Percentiles rank a stretch among this genome's conserved stretches.
Evolutionary conservation across 2,329 filamentous ascomycete genomes (phyloP).

Genomic region (Penicillium hesseltinei): DNA sequence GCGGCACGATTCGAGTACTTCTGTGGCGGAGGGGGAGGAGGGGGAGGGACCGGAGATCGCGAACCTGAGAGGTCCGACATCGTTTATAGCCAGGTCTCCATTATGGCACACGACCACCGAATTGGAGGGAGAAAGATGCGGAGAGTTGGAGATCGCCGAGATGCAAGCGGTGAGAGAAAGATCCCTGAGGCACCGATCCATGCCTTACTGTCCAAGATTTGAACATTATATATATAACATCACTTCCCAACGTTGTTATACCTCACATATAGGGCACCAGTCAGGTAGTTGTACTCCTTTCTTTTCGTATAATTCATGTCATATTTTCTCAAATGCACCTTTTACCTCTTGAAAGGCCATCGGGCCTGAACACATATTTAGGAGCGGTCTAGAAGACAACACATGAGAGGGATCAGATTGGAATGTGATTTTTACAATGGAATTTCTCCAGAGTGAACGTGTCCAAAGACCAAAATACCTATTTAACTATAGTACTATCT

Average conservation of each 20-base stretch:
- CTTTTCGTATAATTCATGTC: not conserved
- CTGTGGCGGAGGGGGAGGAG: slow-evolving; percentile 37
- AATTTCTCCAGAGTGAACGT: not conserved
- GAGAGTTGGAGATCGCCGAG: slow-evolving; percentile 5
- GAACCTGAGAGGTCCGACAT: slow-evolving; percentile 30
- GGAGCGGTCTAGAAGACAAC: slow-evolving; percentile 14
- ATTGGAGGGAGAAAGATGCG: slow-evolving; percentile 13
- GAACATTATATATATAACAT: not conserved
- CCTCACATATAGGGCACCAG: not conserved
- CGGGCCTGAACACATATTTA: slow-evolving; percentile 10
- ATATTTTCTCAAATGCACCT: not conserved
- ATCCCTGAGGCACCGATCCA: slow-evolving; percentile 7
- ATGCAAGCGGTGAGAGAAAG: slow-evolving; percentile 7
- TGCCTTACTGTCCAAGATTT: not conserved
- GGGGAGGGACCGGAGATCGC: slow-evolving; percentile 34
- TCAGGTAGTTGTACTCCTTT: not conserved
- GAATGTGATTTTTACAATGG: not conserved
- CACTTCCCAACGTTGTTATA: not conserved
- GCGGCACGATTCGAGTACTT: slow-evolving; percentile 47
- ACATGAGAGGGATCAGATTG: slow-evolving; percentile 10
- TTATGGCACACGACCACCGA: slow-evolving; percentile 29
- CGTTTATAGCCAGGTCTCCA: slow-evolving; percentile 23
- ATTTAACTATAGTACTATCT: not conserved
- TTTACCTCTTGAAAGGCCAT: not conserved
- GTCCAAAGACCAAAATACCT: slow-evolving; percentile 2